Evolutionary conservation across 1,284 basidiomycete species (phyloP).

Genomic region (Mycena sp.): DNA sequence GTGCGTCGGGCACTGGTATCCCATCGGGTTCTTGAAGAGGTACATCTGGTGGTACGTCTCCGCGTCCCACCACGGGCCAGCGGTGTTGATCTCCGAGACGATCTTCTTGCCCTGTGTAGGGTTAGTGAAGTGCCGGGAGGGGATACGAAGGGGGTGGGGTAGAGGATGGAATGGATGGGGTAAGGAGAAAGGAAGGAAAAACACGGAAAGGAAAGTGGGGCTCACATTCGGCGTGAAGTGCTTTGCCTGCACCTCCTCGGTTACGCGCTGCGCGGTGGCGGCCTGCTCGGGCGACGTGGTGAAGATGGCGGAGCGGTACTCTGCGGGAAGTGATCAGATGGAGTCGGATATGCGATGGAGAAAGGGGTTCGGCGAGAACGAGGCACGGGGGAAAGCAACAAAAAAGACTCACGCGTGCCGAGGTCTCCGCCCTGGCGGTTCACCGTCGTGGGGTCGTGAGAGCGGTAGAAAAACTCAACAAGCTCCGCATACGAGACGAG

Average conservation of each 20-base stretch:
- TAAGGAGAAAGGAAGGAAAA: neutral
- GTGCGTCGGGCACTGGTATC: slow-evolving; percentile 60
- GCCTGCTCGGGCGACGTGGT: slow-evolving; percentile 82
- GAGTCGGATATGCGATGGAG: neutral
- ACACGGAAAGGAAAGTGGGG: neutral
- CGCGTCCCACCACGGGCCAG: slow-evolving; percentile 81
- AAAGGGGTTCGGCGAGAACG: too few species aligned
- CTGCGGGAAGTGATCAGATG: slow-evolving; percentile 47
- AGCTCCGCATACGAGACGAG: slow-evolving; percentile 85
- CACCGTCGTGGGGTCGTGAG: slow-evolving; percentile 91
- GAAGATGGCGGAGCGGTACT: slow-evolving; percentile 96
- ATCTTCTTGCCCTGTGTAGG: slow-evolving; percentile 57
- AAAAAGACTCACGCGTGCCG: slow-evolving; percentile 74
- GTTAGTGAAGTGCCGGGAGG: too few species aligned
- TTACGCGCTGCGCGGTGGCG: slow-evolving; percentile 80
- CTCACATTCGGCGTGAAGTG: slow-evolving; percentile 80
- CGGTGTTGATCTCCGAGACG: slow-evolving; percentile 76
- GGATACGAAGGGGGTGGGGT: too few species aligned
- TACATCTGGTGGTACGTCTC: slow-evolving; percentile 91
- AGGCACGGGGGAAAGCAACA: too few species aligned
- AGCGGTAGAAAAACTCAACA: slow-evolving; percentile 94
- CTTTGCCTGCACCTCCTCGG: slow-evolving; percentile 86
- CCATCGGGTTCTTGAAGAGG: slow-evolving; percentile 66
- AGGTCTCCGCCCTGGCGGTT: slow-evolving; percentile 82
- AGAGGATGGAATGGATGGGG: too few species aligned